Base-by-base conservation (phyloP, 495 filamentous ascomycete species). In the Amphirosellinia nigrospora region DNA sequence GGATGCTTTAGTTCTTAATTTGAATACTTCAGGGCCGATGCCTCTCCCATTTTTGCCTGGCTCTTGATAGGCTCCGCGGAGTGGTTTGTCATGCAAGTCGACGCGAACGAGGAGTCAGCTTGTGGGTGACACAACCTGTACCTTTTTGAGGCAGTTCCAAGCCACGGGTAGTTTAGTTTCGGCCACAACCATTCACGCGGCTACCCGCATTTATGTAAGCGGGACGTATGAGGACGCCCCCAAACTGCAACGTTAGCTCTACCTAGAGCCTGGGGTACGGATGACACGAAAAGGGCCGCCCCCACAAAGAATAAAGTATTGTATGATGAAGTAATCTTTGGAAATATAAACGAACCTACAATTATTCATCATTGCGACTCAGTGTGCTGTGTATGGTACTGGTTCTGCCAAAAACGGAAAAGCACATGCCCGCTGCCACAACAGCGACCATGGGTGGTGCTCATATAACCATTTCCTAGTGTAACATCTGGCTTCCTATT, bases 181-280 rank as follows among this genome's bases (percentile, higher is more conserved):
- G 21, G 58, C 16, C 34, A 19, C 11, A 19, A 4, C 58, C 58
- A 61, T 61, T 41, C 36, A 61, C 23, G 58, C 28, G 26, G 58
- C 36, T 61, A 36, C 58, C 58, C 58, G 58, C 58, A 41, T 61
- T 11, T 16, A 5, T n/a, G n/a, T n/a, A n/a, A n/a, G n/a, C n/a
- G n/a, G n/a, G n/a, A n/a, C n/a, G n/a, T n/a, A n/a, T n/a, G 34
- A 8, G 16, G 26, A 34, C 13, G 5, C 30, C n/a, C 28, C 53
- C 55, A 21, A 3, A 21, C 32, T 36, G 16, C 13, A 34, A 34
- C 32, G 4, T 58, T 19, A 58, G 21, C 8, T 34, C 55, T 11
- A 36, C 55, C 55, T 11, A 36, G 30, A 34, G 34, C n/a, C 28
- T 4, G 3, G 36, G 36, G 36, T 28, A 15, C 36, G 7, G 36